Conservation (phyloP, 768 basidiomycete genomes). For the Galerina marginata region DNA sequence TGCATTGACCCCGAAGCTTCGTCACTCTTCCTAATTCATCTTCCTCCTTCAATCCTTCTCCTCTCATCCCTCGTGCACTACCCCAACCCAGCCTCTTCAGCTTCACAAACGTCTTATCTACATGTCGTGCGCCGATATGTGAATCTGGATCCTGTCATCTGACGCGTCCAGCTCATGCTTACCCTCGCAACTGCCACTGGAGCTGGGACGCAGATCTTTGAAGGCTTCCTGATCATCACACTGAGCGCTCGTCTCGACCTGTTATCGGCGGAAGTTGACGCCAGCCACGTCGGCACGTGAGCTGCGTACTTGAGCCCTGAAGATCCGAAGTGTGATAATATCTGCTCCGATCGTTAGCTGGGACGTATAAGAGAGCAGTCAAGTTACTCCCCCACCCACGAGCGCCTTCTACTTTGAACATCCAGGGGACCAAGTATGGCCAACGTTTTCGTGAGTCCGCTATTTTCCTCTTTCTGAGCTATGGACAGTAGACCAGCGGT, state of each 20-base stretch:
- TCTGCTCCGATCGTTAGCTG: neutral
- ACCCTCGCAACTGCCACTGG: neutral
- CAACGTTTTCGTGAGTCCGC: slow-evolving; percentile 32
- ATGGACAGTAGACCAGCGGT: neutral
- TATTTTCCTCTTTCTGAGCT: neutral
- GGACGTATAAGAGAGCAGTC: slow-evolving; percentile 11
- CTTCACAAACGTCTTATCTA: neutral
- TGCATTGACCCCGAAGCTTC: neutral
- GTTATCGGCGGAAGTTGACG: slow-evolving; percentile 3
- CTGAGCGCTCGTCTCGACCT: slow-evolving; percentile 2
- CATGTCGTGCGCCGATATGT: neutral
- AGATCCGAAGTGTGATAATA: slow-evolving; percentile 5
- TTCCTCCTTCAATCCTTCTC: neutral
- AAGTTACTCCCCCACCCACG: neutral
- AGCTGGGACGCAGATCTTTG: neutral
- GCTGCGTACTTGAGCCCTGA: neutral
- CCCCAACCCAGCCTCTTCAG: neutral
- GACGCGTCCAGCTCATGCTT: neutral
- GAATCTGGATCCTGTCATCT: slow-evolving; percentile 2
- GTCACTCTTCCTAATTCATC: neutral
- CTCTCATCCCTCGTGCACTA: neutral
- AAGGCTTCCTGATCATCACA: neutral
- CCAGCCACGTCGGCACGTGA: neutral
- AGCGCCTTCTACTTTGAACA: slow-evolving; percentile 3
- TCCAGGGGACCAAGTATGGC: slow-evolving; percentile 31